Evolutionary conservation across 108 stramenopile genomes (phyloP), one percentile per base, ranked within the genome.

Genomic region (Cyclotella sp.): DNA sequence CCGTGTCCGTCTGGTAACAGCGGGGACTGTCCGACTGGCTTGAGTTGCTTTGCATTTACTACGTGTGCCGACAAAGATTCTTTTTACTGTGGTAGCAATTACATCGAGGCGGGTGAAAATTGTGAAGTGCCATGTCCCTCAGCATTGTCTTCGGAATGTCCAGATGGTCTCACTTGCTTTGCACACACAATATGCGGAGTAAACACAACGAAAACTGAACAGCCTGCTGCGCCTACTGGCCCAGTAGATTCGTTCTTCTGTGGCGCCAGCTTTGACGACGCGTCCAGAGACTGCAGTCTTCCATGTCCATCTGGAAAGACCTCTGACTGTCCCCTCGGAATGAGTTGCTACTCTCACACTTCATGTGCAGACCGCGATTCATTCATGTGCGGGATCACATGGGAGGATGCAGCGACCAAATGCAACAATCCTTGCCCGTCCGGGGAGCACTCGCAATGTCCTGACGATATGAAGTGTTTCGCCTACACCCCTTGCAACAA

Each of bases 401-500:
- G 82, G 82, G 72, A 83, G 22, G 61, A 73, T 40, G 82, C 82
- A 18, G 71, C 82, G 18, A 28, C 72, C 22, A 63, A 76, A 18
- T 83, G 82, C 51, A 63, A 42, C 46, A 68, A 83, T 62, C 82
- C 82, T 26, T 83, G 82, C 47, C 82, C 82, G 11, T 57, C 63
- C 9, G 82, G 82, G 22, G 82, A 83, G 62, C 82, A 83, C 49
- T 63, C 76, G n/a, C 69, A 77, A 18, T 83, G 82, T 47, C 82
- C 82, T 0, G 44, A 68, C 3, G 61, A 46, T 15, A 83, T 83
- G 82, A 77, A 72, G 9, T 83, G 82, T 57, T 83, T 83, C 47
- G 82, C 82, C n/a, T 77, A 77, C 54, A 83, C 82, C 4, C 82
- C 82, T 10, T 83, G 82, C 60, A 77, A 83, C 51, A 83, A 83